Evolutionary conservation across 2,329 filamentous ascomycete genomes (phyloP).

Genomic region (Coleophoma cylindrospora): DNA sequence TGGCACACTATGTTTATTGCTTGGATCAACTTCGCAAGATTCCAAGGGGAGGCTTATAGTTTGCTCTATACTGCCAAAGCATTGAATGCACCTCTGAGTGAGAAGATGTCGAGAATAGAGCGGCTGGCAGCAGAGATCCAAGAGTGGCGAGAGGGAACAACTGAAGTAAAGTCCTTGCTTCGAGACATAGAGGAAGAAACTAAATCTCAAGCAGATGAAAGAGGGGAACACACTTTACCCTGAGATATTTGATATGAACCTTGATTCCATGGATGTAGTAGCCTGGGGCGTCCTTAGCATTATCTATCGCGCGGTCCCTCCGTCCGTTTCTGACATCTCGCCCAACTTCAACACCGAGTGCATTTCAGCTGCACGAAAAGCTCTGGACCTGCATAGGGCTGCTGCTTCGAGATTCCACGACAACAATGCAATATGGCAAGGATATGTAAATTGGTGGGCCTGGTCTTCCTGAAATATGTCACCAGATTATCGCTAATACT

Average conservation of each 20-base stretch:
- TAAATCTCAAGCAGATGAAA: too few species aligned
- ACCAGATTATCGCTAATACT: too few species aligned
- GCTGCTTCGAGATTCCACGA: conserved; percentile 1
- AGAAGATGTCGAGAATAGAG: too few species aligned
- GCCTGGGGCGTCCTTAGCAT: conserved; percentile 8
- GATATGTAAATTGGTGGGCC: conserved; percentile 9
- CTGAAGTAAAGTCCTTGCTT: too few species aligned
- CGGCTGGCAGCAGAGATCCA: too few species aligned
- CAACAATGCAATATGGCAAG: conserved; percentile 3
- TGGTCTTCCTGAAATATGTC: too few species aligned
- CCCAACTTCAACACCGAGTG: conserved; percentile 8
- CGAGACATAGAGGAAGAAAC: too few species aligned
- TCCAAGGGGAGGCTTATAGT: conserved; percentile 6
- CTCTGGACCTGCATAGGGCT: conserved; percentile 6
- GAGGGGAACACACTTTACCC: not conserved
- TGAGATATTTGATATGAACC: conserved; percentile 7
- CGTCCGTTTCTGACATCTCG: conserved; percentile 1
- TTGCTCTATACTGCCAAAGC: conserved; percentile 6
- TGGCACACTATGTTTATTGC: conserved; percentile 8
- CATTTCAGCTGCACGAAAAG: conserved; percentile 8
- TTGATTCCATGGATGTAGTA: conserved; percentile 8
- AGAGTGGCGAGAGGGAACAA: too few species aligned
- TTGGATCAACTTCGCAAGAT: conserved; percentile 8
- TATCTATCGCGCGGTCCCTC: conserved; percentile 12
- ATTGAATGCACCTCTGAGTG: not conserved